Percentiles rank a stretch among this genome's conserved stretches.
phyloP scores from a whole-genome alignment of 2,329 filamentous ascomycete species.

The Alternaria metachromatica region DNA sequence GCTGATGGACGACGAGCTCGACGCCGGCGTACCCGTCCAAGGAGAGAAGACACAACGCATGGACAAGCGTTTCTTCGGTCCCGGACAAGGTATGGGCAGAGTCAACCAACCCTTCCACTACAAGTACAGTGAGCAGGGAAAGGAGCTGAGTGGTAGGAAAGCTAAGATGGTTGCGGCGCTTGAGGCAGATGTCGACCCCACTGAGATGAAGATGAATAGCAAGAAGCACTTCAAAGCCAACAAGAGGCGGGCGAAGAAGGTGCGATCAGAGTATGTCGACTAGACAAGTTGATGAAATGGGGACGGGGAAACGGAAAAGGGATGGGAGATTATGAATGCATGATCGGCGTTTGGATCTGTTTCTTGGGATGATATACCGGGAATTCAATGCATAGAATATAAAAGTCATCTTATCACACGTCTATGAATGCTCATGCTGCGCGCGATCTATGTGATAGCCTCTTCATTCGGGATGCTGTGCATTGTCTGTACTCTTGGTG shows the following conservation, averaged over 20 bases:
- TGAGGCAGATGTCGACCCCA: conserved; percentile 83
- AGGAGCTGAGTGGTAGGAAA: conserved; percentile 82
- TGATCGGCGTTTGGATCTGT: conserved; percentile 12
- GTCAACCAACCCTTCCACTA: conserved; percentile 84
- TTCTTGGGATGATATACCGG: neutral
- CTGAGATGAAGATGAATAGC: conserved; percentile 72
- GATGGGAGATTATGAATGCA: conserved; percentile 8
- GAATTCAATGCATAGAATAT: neutral
- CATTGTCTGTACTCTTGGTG: no score
- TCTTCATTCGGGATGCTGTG: no score
- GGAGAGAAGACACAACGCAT: conserved; percentile 78
- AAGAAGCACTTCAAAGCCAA: conserved; percentile 98
- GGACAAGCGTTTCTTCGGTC: conserved; percentile 88
- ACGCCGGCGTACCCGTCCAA: conserved; percentile 51
- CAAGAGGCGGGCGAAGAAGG: conserved; percentile 66
- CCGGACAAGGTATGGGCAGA: conserved; percentile 66
- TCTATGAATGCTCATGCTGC: no score
- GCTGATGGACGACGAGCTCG: conserved; percentile 56
- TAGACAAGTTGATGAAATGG: neutral
- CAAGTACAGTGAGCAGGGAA: conserved; percentile 87
- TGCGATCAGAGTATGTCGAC: conserved; percentile 49
- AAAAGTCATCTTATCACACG: no score
- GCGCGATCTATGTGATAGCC: no score
- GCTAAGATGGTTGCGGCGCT: conserved; percentile 79
- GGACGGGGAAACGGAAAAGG: neutral